phyloP scores from a whole-genome alignment of 768 basidiomycete species.

The Rhizopogon vulgaris region DNA sequence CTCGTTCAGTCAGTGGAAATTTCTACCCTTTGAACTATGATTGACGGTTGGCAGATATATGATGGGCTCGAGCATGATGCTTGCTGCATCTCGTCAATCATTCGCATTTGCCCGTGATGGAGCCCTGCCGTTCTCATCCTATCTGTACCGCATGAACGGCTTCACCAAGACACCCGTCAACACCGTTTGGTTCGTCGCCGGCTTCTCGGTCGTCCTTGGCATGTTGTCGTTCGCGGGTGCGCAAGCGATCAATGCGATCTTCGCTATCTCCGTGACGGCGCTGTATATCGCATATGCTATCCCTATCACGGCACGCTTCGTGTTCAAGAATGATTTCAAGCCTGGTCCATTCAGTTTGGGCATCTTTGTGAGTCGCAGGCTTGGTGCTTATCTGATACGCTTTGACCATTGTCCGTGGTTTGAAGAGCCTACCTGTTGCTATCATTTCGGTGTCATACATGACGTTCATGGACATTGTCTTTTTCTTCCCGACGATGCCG shows the following conservation, averaged over 20 bases:
- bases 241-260: constrained; percentile 52
- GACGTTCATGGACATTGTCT: constrained; percentile 55
- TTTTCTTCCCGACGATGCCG: constrained; percentile 57
- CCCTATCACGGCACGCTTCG: constrained; percentile 45
- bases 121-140: constrained; percentile 50
- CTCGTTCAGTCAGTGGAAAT: constrained; percentile 33
- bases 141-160: constrained; percentile 48
- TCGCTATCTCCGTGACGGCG: constrained; percentile 40
- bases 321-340: constrained; percentile 38
- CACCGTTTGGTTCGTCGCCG: constrained; percentile 48
- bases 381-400: constrained; percentile 9
- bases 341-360: constrained; percentile 47
- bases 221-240: constrained; percentile 49
- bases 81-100: constrained; percentile 45
- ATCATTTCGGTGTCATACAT: constrained; percentile 55
- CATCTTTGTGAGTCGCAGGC: constrained; percentile 25
- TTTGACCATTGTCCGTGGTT: background rate
- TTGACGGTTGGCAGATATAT: constrained; percentile 28
- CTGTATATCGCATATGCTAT: constrained; percentile 43
- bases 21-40: background rate
- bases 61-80: constrained; percentile 44
- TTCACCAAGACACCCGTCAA: constrained; percentile 50
- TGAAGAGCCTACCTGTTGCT: constrained; percentile 51
- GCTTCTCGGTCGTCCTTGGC: constrained; percentile 39
- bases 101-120: constrained; percentile 57